Percentiles rank a stretch among this genome's conserved stretches.
Conservation (phyloP, 306 rosid species). For the Cyamopsis tetragonoloba region DNA sequence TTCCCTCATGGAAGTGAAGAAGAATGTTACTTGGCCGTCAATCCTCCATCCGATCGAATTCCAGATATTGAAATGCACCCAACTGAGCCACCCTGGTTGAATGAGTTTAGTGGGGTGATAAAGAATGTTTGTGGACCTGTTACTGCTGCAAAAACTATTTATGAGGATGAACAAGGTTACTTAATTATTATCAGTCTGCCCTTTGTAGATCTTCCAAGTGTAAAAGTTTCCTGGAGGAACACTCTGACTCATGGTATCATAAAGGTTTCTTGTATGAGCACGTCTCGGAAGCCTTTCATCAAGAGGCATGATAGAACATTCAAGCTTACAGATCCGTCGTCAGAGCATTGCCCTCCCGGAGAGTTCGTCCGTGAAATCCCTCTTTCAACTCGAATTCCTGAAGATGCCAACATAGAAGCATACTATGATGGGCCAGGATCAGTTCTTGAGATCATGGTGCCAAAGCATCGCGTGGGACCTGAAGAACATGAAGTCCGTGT, state of each 20-base stretch:
- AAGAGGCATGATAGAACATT: slow-evolving; percentile 81
- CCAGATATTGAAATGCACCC: slow-evolving; percentile 52
- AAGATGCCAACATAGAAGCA: slow-evolving; percentile 89
- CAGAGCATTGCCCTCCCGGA: slow-evolving; percentile 96
- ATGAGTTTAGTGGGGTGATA: slow-evolving; percentile 85
- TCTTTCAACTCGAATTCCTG: slow-evolving; percentile 81
- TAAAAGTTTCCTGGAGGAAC: slow-evolving; percentile 94
- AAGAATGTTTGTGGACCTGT: slow-evolving; percentile 78
- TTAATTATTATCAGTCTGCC: slow-evolving; percentile 81
- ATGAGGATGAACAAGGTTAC: slow-evolving; percentile 82
- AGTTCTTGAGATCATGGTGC: slow-evolving; percentile 87
- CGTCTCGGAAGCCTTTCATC: slow-evolving; percentile 67
- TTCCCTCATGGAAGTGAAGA: slow-evolving; percentile 67
- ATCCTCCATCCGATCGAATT: slow-evolving; percentile 66
- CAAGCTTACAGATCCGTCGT: slow-evolving; percentile 70
- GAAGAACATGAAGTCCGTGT: slow-evolving; percentile 97
- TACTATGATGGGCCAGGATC: slow-evolving; percentile 92
- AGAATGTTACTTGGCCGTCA: slow-evolving; percentile 63
- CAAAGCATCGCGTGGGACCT: slow-evolving; percentile 68
- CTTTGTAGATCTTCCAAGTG: slow-evolving; percentile 80
- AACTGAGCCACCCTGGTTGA: slow-evolving; percentile 54
- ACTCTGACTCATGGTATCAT: slow-evolving; percentile 74
- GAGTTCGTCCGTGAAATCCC: slow-evolving; percentile 86
- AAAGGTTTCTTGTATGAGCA: slow-evolving; percentile 87
- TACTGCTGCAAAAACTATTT: slow-evolving; percentile 84